Conservation (phyloP, 768 basidiomycete species). For the Boletus reticulatus region DNA sequence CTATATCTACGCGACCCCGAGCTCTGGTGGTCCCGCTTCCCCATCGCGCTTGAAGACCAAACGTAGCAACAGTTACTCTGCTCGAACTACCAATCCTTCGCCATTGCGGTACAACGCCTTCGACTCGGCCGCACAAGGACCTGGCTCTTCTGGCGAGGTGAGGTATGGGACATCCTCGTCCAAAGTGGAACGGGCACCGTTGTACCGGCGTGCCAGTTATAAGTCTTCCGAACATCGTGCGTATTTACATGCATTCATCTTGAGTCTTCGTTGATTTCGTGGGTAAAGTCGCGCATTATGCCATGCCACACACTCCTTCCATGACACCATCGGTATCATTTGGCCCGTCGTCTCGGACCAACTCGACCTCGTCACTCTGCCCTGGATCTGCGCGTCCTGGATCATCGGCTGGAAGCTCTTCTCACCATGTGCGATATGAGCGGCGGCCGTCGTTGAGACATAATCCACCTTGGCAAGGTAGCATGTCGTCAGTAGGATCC, state of each 20-base stretch:
- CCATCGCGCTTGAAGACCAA: slow-evolving; percentile 36
- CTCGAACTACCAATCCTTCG: slow-evolving; percentile 38
- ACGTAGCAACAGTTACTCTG: slow-evolving; percentile 39
- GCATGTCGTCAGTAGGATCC: slow-evolving; percentile 37
- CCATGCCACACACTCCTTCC: slow-evolving; percentile 29
- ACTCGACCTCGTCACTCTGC: slow-evolving; percentile 48
- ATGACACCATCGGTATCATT: slow-evolving; percentile 33
- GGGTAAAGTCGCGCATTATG: slow-evolving; percentile 29
- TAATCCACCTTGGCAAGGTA: slow-evolving; percentile 46
- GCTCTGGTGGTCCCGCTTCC: slow-evolving; percentile 34
- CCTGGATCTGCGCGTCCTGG: slow-evolving; percentile 39
- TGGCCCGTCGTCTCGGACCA: slow-evolving; percentile 47
- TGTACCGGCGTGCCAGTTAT: slow-evolving; percentile 44
- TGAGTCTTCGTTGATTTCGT: neutral
- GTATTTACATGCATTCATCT: slow-evolving; percentile 19
- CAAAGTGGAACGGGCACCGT: slow-evolving; percentile 33
- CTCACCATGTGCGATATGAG: slow-evolving; percentile 38
- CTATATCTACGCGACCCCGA: slow-evolving; percentile 40
- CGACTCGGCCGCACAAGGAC: slow-evolving; percentile 26
- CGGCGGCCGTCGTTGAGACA: slow-evolving; percentile 47
- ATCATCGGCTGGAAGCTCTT: slow-evolving; percentile 40
- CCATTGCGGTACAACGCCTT: slow-evolving; percentile 41
- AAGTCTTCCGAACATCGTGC: slow-evolving; percentile 44
- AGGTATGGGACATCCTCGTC: slow-evolving; percentile 32
- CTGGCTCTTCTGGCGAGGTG: slow-evolving; percentile 30